Conservation (phyloP, 1,284 basidiomycete genomes). For the Ceratobasidium sp. region DNA sequence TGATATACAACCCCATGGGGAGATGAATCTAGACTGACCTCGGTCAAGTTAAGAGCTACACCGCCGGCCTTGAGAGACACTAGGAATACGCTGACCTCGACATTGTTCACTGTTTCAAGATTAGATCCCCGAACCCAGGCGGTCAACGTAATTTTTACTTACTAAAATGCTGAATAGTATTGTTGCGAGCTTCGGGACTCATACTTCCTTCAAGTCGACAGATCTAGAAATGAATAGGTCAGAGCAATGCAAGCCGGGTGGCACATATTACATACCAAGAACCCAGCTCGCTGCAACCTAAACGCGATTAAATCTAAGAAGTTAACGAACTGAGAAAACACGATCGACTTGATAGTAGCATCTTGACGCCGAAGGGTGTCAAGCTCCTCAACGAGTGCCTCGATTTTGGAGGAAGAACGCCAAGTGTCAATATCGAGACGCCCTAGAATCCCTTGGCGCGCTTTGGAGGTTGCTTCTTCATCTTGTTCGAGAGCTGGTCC, state of each 20-base stretch:
- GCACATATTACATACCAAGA: conserved; percentile 61
- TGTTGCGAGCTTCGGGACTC: conserved; percentile 93
- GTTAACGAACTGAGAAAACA: conserved; percentile 93
- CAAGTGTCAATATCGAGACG: conserved; percentile 87
- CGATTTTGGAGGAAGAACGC: conserved; percentile 96
- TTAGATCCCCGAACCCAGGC: conserved; percentile 39
- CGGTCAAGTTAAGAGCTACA: conserved; percentile 90
- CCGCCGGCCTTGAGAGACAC: conserved; percentile 94
- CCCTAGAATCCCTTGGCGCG: conserved; percentile 90
- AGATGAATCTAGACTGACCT: conserved; percentile 49
- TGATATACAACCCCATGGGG: conserved; percentile 12
- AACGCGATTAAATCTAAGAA: conserved; percentile 87
- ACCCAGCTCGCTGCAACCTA: conserved; percentile 88
- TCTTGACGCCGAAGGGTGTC: conserved; percentile 82
- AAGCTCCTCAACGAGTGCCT: conserved; percentile 94
- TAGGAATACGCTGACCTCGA: conserved; percentile 94
- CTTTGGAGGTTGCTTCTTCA: conserved; percentile 61
- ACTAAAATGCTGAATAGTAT: conserved; percentile 95
- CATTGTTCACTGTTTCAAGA: conserved; percentile 74
- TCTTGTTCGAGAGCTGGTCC: conserved; percentile 87
- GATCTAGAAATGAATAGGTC: conserved; percentile 58
- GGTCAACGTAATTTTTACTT: conserved; percentile 13
- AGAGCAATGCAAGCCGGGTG: background rate
- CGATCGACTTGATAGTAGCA: conserved; percentile 92
- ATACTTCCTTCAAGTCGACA: conserved; percentile 96